Conservation (phyloP, 768 basidiomycete species). For the Sporobolomyces phaffii region DNA sequence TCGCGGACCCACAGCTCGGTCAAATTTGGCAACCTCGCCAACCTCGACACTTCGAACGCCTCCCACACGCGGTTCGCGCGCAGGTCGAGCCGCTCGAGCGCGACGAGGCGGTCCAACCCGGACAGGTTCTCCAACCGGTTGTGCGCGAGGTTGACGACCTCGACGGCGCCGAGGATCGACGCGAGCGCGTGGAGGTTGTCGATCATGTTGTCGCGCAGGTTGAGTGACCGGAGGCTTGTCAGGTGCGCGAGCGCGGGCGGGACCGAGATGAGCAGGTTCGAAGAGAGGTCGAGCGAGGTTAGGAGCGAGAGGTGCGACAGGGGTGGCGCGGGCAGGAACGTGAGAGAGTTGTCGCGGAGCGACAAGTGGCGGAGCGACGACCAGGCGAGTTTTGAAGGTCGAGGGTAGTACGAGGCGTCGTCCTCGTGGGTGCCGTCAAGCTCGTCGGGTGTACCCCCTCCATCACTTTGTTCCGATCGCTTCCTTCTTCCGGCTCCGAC, state of each 20-base stretch:
- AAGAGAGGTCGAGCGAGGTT: constrained; percentile 68
- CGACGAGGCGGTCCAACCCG: constrained; percentile 81
- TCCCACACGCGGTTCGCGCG: constrained; percentile 74
- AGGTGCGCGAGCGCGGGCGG: constrained; percentile 68
- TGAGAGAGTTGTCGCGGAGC: constrained; percentile 71
- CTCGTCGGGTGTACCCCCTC: background rate
- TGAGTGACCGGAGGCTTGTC: constrained; percentile 77
- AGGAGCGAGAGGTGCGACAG: constrained; percentile 65
- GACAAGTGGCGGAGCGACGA: constrained; percentile 66
- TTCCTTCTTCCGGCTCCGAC: constrained; percentile 9
- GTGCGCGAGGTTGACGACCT: constrained; percentile 68
- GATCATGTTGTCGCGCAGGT: constrained; percentile 95
- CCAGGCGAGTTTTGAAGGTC: constrained; percentile 32
- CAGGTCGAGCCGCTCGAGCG: constrained; percentile 77
- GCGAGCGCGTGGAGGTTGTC: constrained; percentile 89
- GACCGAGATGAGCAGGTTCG: constrained; percentile 77
- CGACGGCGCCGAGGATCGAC: constrained; percentile 67
- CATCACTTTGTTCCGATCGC: background rate
- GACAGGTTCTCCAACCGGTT: constrained; percentile 93
- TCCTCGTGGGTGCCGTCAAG: background rate
- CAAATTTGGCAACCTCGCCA: constrained; percentile 73
- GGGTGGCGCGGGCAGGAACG: constrained; percentile 64
- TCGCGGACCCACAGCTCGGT: constrained; percentile 74
- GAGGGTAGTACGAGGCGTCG: constrained; percentile 8
- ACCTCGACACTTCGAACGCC: constrained; percentile 72